Percentiles rank a stretch among this genome's conserved stretches.
phyloP scores from a whole-genome alignment of 1,284 basidiomycete species.

The Cryptococcus sp. region DNA sequence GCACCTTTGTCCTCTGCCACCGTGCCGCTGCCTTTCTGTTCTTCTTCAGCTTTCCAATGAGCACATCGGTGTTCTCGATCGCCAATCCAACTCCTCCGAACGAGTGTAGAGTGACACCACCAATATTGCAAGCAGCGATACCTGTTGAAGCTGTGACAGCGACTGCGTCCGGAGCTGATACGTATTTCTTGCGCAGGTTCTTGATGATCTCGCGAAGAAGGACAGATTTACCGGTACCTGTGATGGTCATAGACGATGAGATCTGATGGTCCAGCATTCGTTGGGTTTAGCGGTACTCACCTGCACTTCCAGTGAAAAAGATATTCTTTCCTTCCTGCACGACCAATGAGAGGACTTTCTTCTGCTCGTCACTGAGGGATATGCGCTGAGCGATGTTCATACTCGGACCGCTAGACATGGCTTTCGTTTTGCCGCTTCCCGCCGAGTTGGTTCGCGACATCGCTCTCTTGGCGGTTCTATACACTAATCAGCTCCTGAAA shows the following conservation, averaged over 20 bases:
- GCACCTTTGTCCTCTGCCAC: constrained; percentile 74
- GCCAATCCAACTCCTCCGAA: constrained; percentile 89
- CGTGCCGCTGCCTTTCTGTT: constrained; percentile 68
- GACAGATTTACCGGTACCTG: constrained; percentile 93
- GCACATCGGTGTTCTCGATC: constrained; percentile 64
- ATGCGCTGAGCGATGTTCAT: constrained; percentile 54
- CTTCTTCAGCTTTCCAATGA: constrained; percentile 69
- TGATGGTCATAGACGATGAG: not conserved
- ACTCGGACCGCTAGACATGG: constrained; percentile 11
- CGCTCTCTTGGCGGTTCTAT: constrained; percentile 3
- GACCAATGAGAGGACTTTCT: constrained; percentile 70
- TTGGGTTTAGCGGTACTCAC: constrained; percentile 58
- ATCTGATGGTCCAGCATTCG: not conserved
- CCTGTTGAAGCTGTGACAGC: constrained; percentile 88
- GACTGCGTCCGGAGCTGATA: constrained; percentile 61
- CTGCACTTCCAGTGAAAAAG: constrained; percentile 98
- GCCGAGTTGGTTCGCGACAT: constrained; percentile 10
- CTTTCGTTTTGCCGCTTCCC: constrained; percentile 6
- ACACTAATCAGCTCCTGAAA: not conserved
- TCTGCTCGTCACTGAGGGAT: constrained; percentile 76
- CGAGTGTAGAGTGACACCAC: constrained; percentile 89
- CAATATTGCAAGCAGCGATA: constrained; percentile 92
- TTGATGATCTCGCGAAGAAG: constrained; percentile 86
- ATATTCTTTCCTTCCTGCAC: constrained; percentile 72
- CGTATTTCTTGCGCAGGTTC: constrained; percentile 59